Evolutionary conservation across 2,329 filamentous ascomycete genomes (phyloP), one percentile per base, ranked within the genome.

Genomic region (Alternaria angustiovoidea): DNA sequence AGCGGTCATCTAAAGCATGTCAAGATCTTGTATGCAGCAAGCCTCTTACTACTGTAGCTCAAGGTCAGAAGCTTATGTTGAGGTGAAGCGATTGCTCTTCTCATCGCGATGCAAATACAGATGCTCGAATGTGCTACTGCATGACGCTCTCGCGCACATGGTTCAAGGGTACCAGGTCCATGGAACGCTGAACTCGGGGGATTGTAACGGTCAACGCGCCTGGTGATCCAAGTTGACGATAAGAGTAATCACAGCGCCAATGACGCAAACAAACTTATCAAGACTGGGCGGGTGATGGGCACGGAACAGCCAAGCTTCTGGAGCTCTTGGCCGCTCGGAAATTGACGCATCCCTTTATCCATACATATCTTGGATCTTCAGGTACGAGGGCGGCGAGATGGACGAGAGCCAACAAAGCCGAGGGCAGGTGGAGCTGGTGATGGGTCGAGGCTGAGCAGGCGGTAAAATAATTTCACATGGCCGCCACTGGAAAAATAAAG

Each of bases 11-110:
- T 41, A 34, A 51, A 59, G 44, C 57, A 41, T 38, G 26, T 55
- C 53, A 32, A 54, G 54, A 51, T 59, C 59, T 66, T 63, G 51
- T 54, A 47, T 51, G 53, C 56, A 59, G 57, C 61, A 69, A 66
- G 65, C 65, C 51, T 57, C 61, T 24, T 26, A 52, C 51, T 51
- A 48, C 61, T 24, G 30, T 28, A 57, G 39, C 54, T 41, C 36
- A 8, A 7, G 12, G 18, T 38, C 24, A 44, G 43, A 55, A 59
- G 51, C 51, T 59, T 55, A 36, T 18, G 8, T 42, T 48, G 20
- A 28, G 39, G 22, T 9, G 36, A 43, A n/a, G 38, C 51, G 26
- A 22, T n/a, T 30, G 38, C 51, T n/a, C 34, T n/a, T 26, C 7
- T 49, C 22, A n/a, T 24, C 14, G 46, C 16, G 16, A 24, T 14